Base-by-base conservation (phyloP, 768 basidiomycete species). In the Suillus sp. region DNA sequence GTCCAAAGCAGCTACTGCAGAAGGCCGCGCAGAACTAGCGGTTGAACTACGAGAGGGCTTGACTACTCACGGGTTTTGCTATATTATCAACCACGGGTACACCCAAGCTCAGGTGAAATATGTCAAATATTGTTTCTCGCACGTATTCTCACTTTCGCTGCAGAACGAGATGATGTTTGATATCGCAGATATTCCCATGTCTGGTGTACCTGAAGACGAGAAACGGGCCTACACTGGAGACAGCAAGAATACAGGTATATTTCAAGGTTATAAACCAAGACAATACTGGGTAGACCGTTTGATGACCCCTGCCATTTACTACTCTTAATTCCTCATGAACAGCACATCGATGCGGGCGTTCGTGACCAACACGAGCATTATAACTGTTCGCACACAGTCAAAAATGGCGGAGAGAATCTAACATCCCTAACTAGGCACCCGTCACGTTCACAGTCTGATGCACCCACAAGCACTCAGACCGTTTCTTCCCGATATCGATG, bases 291-390 rank as follows among this genome's bases (percentile, higher is more conserved):
- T 84, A 61, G 25, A 70, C 47, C 34, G 10, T 56, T 56, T 2
- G 6, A 38, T 38, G 35, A 18, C 37, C 2, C 9, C 37, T 37
- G 16, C 18, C 25, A 18, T 56, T 14, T 20, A 45, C 50, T 18
- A n/a, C 30, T 32, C 10, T 20, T 20, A n/a, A 30, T 47, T 50
- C 11, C 40, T 40, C 14, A 57, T 22, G 25, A 13, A 32, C 59
- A 90, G 88, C 84, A 85, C 54, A 83, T 89, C 48, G 85, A 84
- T 51, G 80, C 80, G 9, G 88, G 88, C 8, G 83, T 90, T 25
- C 79, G 73, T 18, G 89, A 90, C 68, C 86, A 88, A 66, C 68
- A 87, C 16, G 88, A 90, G 67, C 78, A 83, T 58, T 89, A 90
- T 68, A 86, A 84, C 65, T 78, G 88, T 89, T 67, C 4, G 55